phyloP scores from a whole-genome alignment of 78 protist genomes.

The Emiliania huxleyi region DNA sequence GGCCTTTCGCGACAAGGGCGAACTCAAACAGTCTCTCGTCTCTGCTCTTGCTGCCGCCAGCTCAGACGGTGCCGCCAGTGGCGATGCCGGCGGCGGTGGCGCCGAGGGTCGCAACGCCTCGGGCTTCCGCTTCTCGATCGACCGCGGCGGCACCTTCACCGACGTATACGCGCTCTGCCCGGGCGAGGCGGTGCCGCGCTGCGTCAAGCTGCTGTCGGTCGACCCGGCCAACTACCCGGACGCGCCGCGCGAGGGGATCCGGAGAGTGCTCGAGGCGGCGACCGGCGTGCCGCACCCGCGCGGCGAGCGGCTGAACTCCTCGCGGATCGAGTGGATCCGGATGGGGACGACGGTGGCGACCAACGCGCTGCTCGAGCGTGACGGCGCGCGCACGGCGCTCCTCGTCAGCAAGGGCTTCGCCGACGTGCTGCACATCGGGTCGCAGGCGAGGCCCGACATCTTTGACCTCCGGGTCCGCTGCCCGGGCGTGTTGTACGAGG shows the following conservation, averaged over 20 bases:
- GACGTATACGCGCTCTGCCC: constrained; percentile 75
- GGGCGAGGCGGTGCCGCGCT: constrained; percentile 16
- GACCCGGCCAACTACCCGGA: constrained; percentile 88
- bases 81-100: no score
- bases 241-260: constrained; percentile 94
- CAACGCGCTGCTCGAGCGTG: constrained; percentile 93
- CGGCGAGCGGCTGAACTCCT: constrained; percentile 35
- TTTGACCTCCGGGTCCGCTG: constrained; percentile 74
- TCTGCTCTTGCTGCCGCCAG: no score
- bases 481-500: constrained; percentile 73
- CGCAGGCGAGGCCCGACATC: constrained; percentile 81
- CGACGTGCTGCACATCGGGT: constrained; percentile 83
- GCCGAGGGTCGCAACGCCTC: no score
- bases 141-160: constrained; percentile 96
- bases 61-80: no score
- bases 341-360: constrained; percentile 99
- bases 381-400: constrained; percentile 74
- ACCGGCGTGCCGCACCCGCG: constrained; percentile 20
- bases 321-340: constrained; percentile 66
- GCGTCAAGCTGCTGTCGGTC: constrained; percentile 82
- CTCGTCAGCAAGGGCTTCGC: constrained; percentile 77
- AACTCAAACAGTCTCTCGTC: no score
- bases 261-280: constrained; percentile 71
- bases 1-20: no score
- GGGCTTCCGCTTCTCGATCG: constrained; percentile 75